Base-by-base conservation (phyloP, 768 basidiomycete genomes). In the Auricularia auricula-judae region DNA sequence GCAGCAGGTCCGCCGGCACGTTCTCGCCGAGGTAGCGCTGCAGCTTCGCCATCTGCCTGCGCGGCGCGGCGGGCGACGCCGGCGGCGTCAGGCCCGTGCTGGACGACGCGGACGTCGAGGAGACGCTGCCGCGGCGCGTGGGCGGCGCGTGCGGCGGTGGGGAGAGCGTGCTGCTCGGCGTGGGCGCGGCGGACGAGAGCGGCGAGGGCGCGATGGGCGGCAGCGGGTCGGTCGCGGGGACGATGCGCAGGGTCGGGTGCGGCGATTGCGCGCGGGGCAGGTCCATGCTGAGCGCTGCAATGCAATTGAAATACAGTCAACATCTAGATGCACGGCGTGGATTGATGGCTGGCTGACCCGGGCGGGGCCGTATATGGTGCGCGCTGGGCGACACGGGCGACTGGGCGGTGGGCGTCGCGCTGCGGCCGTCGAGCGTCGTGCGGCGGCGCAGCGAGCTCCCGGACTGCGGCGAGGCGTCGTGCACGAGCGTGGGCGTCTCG, bases 1-100 rank as follows among this genome's bases (percentile, higher is more conserved):
- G 88, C 61, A 86, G 79, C 33, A 86, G 78, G 68, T 84, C 84
- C 2, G 78, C 71, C 16, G 85, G 85, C 44, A 86, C 75, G 65
- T 79, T 80, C 72, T 85, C 84, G 39, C 85, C 85, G 5, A 86
- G 75, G 29, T 82, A 83, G 53, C 84, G 79, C 1, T 76, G 71
- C 39, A 86, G 76, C 71, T 86, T 86, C 4, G 82, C 83, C 79
- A 86, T 78, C 67, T 59, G 56, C 23, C 14, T 11, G 4, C 56
- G 56, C 18, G 16, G 56, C 7, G 14, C 23, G 56, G 14, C 10
- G 12, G 56, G 56, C 23, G 56, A 59, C 14, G 23, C 56, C 2
- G 56, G 56, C 11, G 56, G 56, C 23, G 56, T 59, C 11, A 59
- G 14, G 29, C 56, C 56, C 23, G 39, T 42, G 39, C 39, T 42